Conservation (phyloP, 495 filamentous ascomycete genomes). For the Hypoxylon lienhwacheense region DNA sequence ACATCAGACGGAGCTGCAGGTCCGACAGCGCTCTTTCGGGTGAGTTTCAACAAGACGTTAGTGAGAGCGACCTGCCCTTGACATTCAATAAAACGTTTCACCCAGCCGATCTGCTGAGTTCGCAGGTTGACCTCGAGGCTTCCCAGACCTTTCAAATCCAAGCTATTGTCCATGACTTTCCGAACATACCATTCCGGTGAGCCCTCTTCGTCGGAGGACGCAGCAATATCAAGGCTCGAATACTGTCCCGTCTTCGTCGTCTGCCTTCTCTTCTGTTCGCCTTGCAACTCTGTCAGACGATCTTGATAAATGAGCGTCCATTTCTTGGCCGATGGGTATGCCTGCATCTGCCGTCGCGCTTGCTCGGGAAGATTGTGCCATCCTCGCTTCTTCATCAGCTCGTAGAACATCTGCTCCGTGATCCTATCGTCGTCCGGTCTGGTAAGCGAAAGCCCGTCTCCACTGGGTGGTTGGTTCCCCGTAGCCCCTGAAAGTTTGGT, state of each 20-base stretch:
- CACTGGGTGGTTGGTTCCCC: slow-evolving; percentile 47
- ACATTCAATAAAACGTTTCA: slow-evolving; percentile 93
- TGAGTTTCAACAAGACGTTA: slow-evolving; percentile 90
- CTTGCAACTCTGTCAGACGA: slow-evolving; percentile 87
- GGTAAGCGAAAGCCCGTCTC: slow-evolving; percentile 64
- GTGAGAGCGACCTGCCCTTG: slow-evolving; percentile 96
- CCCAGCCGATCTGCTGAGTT: slow-evolving; percentile 98
- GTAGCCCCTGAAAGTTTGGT: slow-evolving; percentile 49
- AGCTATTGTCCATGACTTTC: slow-evolving; percentile 93
- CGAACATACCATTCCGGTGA: slow-evolving; percentile 98
- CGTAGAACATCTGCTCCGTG: slow-evolving; percentile 89
- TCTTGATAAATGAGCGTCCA: slow-evolving; percentile 98
- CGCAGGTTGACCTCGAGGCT: slow-evolving; percentile 91
- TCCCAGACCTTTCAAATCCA: slow-evolving; percentile 85
- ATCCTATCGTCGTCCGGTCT: slow-evolving; percentile 78
- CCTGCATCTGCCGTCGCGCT: slow-evolving; percentile 90
- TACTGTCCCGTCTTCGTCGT: slow-evolving; percentile 69
- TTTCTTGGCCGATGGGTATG: slow-evolving; percentile 91
- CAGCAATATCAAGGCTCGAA: slow-evolving; percentile 58
- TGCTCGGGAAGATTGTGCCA: slow-evolving; percentile 98
- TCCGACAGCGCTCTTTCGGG: slow-evolving; percentile 77
- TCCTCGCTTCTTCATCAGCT: slow-evolving; percentile 94
- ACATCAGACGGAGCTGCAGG: slow-evolving; percentile 65
- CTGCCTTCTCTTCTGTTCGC: slow-evolving; percentile 83
- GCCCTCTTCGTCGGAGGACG: slow-evolving; percentile 85